Conservation (phyloP, 495 filamentous ascomycete genomes). For the Aspergillus olivimuriae region DNA sequence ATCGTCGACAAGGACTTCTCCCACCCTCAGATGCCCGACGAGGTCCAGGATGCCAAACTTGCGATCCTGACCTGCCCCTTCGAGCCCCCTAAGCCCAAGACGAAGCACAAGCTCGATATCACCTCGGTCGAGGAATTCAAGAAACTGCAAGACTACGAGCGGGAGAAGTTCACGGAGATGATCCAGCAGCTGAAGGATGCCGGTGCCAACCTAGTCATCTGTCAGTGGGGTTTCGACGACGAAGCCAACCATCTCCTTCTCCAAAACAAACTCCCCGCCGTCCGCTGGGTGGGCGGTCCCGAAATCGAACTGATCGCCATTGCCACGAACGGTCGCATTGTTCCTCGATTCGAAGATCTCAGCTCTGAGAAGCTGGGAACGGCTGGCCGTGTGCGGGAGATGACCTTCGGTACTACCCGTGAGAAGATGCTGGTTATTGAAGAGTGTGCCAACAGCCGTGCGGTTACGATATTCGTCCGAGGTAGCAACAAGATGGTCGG, state of each 20-base stretch:
- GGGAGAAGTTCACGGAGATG: conserved; percentile 96
- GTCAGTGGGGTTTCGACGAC: conserved; percentile 99
- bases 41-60: conserved; percentile 90
- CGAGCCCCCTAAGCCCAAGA: conserved; percentile 99
- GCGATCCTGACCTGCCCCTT: conserved; percentile 98
- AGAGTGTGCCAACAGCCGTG: conserved; percentile 95
- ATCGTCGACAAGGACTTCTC: conserved; percentile 99
- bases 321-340: conserved; percentile 94
- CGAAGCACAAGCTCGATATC: conserved; percentile 99
- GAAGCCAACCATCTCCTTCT: conserved; percentile 96
- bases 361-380: conserved; percentile 82
- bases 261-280: conserved; percentile 91
- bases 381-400: conserved; percentile 86
- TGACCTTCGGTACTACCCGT: conserved; percentile 93
- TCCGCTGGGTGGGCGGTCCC: conserved; percentile 96
- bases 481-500: conserved; percentile 99
- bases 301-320: conserved; percentile 99
- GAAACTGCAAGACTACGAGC: conserved; percentile 90
- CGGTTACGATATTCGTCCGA: conserved; percentile 91
- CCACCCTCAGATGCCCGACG: conserved; percentile 95
- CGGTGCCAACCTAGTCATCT: conserved; percentile 95
- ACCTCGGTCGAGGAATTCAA: conserved; percentile 97
- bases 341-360: conserved; percentile 94
- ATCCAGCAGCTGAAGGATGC: conserved; percentile 96
- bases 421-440: conserved; percentile 99